A percentile compares a stretch with the other conserved stretches of the same genome.
Evolutionary conservation across 352 stramenopile genomes (phyloP).

Genomic region (Saprolegnia parasitica): DNA sequence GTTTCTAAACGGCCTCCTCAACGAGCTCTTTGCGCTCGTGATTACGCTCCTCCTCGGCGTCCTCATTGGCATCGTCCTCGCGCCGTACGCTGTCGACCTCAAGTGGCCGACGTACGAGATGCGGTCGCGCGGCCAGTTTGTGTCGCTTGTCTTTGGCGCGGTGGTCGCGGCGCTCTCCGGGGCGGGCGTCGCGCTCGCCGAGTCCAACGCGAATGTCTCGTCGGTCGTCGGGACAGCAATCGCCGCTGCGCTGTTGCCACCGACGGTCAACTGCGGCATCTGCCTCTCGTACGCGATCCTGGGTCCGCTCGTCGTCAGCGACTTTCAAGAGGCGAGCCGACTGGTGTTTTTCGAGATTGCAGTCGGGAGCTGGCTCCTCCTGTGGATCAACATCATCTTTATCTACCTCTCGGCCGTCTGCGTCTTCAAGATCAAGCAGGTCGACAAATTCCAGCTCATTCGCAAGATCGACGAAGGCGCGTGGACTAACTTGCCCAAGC

Average conservation of each 20-base stretch:
- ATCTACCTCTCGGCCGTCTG: constrained; percentile 82
- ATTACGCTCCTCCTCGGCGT: constrained; percentile 76
- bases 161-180: constrained; percentile 73
- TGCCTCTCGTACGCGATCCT: constrained; percentile 85
- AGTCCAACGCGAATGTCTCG: constrained; percentile 85
- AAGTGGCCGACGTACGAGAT: constrained; percentile 74
- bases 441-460: constrained; percentile 81
- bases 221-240: constrained; percentile 88
- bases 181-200: constrained; percentile 67
- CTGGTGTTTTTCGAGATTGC: constrained; percentile 85
- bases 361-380: constrained; percentile 68
- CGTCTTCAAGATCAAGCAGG: constrained; percentile 87
- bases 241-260: constrained; percentile 68
- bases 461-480: constrained; percentile 63
- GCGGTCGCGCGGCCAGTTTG: constrained; percentile 66
- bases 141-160: constrained; percentile 75
- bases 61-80: constrained; percentile 73
- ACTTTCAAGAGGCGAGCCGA: constrained; percentile 40
- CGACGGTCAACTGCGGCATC: constrained; percentile 83
- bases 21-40: constrained; percentile 72
- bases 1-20: constrained; percentile 79
- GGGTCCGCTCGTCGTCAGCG: constrained; percentile 71
- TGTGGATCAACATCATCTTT: constrained; percentile 86
- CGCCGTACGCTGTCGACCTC: constrained; percentile 65
- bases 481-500: constrained; percentile 68